These are phyloP conservation scores for Macrocystidia cucumis DNA, from an alignment of 1,284 basidiomycete genomes.

Conservation along the genomic window DNA sequence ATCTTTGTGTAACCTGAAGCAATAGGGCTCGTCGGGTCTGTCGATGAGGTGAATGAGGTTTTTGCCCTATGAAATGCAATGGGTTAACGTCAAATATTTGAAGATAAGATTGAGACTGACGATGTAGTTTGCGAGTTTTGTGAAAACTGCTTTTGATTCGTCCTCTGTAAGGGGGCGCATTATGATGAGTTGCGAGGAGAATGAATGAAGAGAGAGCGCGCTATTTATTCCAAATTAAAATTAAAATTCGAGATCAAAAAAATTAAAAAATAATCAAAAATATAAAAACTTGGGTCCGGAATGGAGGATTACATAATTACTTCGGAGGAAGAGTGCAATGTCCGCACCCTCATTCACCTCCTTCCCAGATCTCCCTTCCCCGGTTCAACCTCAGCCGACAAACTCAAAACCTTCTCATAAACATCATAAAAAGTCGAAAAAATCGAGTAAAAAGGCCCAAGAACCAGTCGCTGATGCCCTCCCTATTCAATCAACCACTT, in stretches of 20 bases:
- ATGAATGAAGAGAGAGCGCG: slow-evolving; percentile 4
- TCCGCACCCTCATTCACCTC: slow-evolving; percentile 49
- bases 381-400: slow-evolving; percentile 16
- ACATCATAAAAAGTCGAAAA: slow-evolving; percentile 11
- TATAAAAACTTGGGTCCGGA: slow-evolving; percentile 9
- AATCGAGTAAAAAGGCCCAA: too few species aligned
- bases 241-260: slow-evolving; percentile 4
- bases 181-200: slow-evolving; percentile 4
- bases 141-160: slow-evolving; percentile 82
- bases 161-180: slow-evolving; percentile 86
- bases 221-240: too few species aligned
- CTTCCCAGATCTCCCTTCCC: slow-evolving; percentile 46
- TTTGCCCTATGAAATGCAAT: slow-evolving; percentile 51
- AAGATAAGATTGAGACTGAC: slow-evolving; percentile 35
- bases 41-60: slow-evolving; percentile 89
- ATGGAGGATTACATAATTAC: too few species aligned
- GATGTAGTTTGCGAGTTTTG: slow-evolving; percentile 89
- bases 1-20: slow-evolving; percentile 88
- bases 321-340: too few species aligned
- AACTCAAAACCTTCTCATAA: slow-evolving; percentile 10
- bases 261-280: slow-evolving; percentile 2
- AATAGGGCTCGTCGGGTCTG: slow-evolving; percentile 79
- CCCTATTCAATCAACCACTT: too few species aligned
- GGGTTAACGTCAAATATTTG: slow-evolving; percentile 3
- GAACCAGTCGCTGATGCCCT: too few species aligned